Conservation (phyloP, 2,329 filamentous ascomycete genomes). For the Celoporthe dispersa region DNA sequence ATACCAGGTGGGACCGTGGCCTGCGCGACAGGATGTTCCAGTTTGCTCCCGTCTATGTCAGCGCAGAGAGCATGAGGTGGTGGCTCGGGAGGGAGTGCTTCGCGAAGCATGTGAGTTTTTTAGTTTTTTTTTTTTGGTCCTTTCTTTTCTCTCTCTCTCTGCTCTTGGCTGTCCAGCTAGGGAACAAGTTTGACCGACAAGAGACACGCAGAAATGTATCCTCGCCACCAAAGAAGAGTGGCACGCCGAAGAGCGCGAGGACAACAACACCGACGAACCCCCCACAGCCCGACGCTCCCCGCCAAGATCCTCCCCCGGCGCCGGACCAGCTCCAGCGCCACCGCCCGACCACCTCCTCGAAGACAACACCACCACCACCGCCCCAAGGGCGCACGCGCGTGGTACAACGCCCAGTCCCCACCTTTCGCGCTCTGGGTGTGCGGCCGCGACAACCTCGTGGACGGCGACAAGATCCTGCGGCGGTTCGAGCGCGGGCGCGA, state of each 20-base stretch:
- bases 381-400: conserved; percentile 63
- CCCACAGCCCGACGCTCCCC: conserved; percentile 30
- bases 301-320: conserved; percentile 16
- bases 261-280: conserved; percentile 37
- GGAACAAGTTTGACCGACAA: neutral
- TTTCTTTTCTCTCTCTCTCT: neutral
- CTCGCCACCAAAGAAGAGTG: conserved; percentile 76
- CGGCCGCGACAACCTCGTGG: conserved; percentile 82
- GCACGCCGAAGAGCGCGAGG: conserved; percentile 63
- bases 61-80: conserved; percentile 90
- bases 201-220: conserved; percentile 73
- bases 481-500: conserved; percentile 79
- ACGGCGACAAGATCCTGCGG: conserved; percentile 74
- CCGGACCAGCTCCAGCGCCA: conserved; percentile 18
- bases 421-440: conserved; percentile 89
- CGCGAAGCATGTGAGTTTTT: conserved; percentile 44
- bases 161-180: too few relatives aligned
- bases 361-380: conserved; percentile 42
- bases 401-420: conserved; percentile 81
- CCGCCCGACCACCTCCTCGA: conserved; percentile 16
- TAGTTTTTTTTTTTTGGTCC: neutral
- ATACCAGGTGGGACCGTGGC: conserved; percentile 81
- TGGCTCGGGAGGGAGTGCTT: conserved; percentile 72
- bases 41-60: conserved; percentile 89
- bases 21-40: conserved; percentile 85